Conservation (phyloP, 169 alveolate genomes). For the Plasmodium vivax region DNA sequence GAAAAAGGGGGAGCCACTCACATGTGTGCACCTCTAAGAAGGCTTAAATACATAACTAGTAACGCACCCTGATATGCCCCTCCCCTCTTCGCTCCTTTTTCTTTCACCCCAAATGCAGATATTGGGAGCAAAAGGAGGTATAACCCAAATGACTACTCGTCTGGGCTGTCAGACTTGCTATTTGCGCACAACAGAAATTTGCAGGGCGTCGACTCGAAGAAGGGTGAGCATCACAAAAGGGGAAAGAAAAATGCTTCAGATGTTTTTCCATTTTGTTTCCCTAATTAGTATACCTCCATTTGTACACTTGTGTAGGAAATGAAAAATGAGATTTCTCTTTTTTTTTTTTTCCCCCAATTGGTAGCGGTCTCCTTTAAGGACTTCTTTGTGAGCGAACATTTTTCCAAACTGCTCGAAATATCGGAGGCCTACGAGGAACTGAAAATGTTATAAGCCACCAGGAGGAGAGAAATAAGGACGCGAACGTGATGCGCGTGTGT, state of each 20-base stretch:
- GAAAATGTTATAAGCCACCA: conserved; percentile 11
- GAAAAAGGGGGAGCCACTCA: neutral
- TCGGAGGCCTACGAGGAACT: conserved; percentile 72
- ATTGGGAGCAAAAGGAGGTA: conserved; percentile 13
- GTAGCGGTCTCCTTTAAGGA: conserved; percentile 62
- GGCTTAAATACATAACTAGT: neutral
- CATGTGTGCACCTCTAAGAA: neutral
- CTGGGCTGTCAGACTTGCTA: conserved; percentile 25
- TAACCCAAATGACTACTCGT: conserved; percentile 12
- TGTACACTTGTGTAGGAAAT: neutral
- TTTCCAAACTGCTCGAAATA: conserved; percentile 40
- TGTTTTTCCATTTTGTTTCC: neutral
- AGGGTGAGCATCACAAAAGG: conserved; percentile 10
- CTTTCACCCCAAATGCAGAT: neutral
- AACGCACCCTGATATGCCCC: neutral
- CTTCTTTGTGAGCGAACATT: conserved; percentile 41
- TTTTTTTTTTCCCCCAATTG: neutral
- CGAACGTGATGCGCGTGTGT: neutral
- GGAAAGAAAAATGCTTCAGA: neutral
- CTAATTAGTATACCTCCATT: neutral
- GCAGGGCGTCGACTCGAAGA: conserved; percentile 20
- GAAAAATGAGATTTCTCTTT: neutral
- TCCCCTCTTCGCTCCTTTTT: neutral
- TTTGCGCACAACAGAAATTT: conserved; percentile 12
- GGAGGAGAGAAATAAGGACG: neutral